These are phyloP conservation scores for Schwanniomyces etchellsii DNA, from an alignment of 1,139 yeast genomes.

Conservation along the genomic window DNA sequence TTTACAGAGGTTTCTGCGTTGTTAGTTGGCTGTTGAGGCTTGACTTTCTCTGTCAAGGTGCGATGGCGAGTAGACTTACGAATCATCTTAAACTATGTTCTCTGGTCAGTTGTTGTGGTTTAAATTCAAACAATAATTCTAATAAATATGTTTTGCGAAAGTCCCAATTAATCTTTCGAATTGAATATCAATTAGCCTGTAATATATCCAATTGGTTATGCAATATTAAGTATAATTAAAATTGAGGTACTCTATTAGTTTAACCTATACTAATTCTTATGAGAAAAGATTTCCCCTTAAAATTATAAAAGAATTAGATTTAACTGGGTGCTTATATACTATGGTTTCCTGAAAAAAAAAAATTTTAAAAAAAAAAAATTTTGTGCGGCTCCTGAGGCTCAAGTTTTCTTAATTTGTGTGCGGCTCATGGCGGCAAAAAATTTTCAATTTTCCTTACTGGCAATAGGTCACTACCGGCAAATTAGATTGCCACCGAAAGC, in stretches of 20 bases:
- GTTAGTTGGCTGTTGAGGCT: conserved; percentile 9
- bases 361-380: conserved; percentile 3
- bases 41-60: conserved; percentile 17
- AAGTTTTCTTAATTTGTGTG: conserved; percentile 1
- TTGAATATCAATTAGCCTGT: conserved; percentile 1
- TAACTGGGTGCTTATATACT: conserved; percentile 5
- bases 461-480: no score
- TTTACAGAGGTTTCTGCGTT: conserved; percentile 7
- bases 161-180: background rate
- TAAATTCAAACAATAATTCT: background rate
- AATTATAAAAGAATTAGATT: no score
- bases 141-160: conserved; percentile 1
- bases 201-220: conserved; percentile 1
- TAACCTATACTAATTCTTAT: no score
- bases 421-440: conserved; percentile 4
- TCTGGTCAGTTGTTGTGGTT: background rate
- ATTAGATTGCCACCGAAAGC: no score
- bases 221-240: background rate
- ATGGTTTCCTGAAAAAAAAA: conserved; percentile 4
- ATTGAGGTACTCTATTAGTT: no score
- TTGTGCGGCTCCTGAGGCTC: conserved; percentile 5
- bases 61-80: conserved; percentile 32
- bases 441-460: no score
- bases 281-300: no score
- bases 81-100: conserved; percentile 13